A percentile compares a stretch with the other conserved stretches of the same genome.
Conservation (phyloP, 805 yeast species). For the Debaryomyces hansenii region DNA sequence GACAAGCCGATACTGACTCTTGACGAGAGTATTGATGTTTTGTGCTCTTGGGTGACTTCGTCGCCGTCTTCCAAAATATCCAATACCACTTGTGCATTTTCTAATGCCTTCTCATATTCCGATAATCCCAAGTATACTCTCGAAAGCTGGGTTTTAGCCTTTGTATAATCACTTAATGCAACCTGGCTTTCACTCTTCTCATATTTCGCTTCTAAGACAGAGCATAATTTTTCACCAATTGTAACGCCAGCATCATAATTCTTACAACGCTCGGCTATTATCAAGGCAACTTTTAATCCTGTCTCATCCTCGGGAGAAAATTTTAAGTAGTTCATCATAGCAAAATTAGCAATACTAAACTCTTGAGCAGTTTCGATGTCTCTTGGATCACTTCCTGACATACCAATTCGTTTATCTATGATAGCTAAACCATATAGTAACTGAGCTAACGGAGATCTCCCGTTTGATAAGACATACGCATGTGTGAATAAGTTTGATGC, state of each 20-base stretch:
- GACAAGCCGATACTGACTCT: conserved; percentile 73
- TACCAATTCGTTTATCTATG: conserved; percentile 44
- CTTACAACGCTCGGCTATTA: conserved; percentile 68
- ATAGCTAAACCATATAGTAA: conserved; percentile 67
- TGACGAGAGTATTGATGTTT: conserved; percentile 49
- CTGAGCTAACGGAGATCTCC: conserved; percentile 67
- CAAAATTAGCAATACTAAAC: conserved; percentile 61
- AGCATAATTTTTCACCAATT: conserved; percentile 47
- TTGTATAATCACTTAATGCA: conserved; percentile 51
- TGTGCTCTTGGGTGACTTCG: conserved; percentile 18
- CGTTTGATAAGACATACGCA: conserved; percentile 75
- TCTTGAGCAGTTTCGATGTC: conserved; percentile 64
- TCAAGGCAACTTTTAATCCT: conserved; percentile 57
- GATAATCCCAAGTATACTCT: conserved; percentile 65
- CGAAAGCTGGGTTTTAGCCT: conserved; percentile 68
- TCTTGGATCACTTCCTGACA: conserved; percentile 46
- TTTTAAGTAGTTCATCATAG: conserved; percentile 65
- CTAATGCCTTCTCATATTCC: conserved; percentile 59
- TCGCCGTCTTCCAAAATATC: conserved; percentile 46
- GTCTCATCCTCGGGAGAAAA: conserved; percentile 56
- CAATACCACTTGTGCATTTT: conserved; percentile 55
- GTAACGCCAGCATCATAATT: conserved; percentile 55
- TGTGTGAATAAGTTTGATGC: conserved; percentile 70
- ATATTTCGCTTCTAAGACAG: conserved; percentile 52
- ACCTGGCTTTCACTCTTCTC: conserved; percentile 53